Evolutionary conservation across 805 yeast genomes (phyloP), one percentile per base, ranked within the genome.

Genomic region (Lipomyces sp.): DNA sequence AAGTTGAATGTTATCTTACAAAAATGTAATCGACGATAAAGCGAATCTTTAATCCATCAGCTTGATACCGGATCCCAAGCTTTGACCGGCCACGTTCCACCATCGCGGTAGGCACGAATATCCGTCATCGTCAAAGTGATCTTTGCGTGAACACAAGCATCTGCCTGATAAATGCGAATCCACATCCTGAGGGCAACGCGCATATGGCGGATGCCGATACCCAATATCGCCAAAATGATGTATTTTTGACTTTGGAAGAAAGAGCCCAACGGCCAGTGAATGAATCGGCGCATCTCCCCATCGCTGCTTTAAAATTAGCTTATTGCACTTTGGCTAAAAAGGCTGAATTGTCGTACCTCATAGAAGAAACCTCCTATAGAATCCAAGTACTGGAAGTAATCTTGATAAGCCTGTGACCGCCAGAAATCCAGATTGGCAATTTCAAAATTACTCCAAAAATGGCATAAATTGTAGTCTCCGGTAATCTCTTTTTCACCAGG

Each of bases 211-310:
- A 37, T 69, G 71, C 4, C 65, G 53, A 76, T 90, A 90, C 8
- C 95, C 96, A 53, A 90, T 82, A 69, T 90, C 88, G 64, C 86
- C 88, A 73, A 90, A 89, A 79, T 84, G 89, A 76, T 88, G 90
- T 18, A 90, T 75, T 73, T 89, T 84, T 37, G 80, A 78, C 72
- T 81, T 81, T 67, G 85, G 82, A 60, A 87, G 76, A 73, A 89
- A 81, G 57, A 88, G 78, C 1, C 92, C 78, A 2, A 86, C 90
- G 4, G 90, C 96, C 60, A 90, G 82, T 0, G 96, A 85, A 78
- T 90, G 96, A n/a, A 90, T 85, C 2, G 96, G 96, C 0, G 96
- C 97, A 78, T 91, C 97, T 29, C 97, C 97, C 96, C 97, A 91
- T 71, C 97, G 82, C 79, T 91, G 95, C 75, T 90, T 89, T 76